Conservation (phyloP, 106 monocot genomes). For the Phalaenopsis equestris region DNA sequence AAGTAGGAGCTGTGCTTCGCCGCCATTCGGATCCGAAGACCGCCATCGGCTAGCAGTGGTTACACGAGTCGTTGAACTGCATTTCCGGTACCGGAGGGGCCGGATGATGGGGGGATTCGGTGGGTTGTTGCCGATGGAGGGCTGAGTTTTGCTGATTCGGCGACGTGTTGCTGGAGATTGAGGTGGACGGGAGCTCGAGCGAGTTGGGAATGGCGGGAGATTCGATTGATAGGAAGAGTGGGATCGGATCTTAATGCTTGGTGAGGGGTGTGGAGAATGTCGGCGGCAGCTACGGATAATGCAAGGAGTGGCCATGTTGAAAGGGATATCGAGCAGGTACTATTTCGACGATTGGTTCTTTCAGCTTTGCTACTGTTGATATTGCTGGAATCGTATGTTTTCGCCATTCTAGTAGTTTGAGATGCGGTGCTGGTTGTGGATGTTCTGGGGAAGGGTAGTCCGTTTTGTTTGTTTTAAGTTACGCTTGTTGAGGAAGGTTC, state of each 20-base stretch:
- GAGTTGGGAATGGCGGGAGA: neutral
- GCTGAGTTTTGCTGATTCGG: neutral
- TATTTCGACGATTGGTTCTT: neutral
- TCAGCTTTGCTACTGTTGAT: slow-evolving; percentile 1
- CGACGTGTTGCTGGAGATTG: neutral
- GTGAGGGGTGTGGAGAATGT: slow-evolving; percentile 6
- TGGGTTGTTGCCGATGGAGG: neutral
- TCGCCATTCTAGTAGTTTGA: slow-evolving; percentile 4
- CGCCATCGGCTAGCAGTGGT: neutral
- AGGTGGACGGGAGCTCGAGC: neutral
- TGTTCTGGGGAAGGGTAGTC: neutral
- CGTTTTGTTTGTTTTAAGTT: neutral
- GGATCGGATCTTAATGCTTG: slow-evolving; percentile 7
- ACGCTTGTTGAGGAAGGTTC: neutral
- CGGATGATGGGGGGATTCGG: neutral
- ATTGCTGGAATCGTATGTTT: neutral
- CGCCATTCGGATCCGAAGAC: slow-evolving; percentile 5
- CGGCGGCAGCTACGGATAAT: slow-evolving; percentile 32
- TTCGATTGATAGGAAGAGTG: neutral
- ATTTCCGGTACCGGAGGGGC: neutral
- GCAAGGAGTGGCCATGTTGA: slow-evolving; percentile 28
- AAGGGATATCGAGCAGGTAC: slow-evolving; percentile 54
- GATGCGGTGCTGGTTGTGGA: neutral
- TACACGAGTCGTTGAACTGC: slow-evolving; percentile 1
- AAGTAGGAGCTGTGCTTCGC: neutral